Conservation (phyloP, 2,329 filamentous ascomycete genomes). For the Calycina herbarum region DNA sequence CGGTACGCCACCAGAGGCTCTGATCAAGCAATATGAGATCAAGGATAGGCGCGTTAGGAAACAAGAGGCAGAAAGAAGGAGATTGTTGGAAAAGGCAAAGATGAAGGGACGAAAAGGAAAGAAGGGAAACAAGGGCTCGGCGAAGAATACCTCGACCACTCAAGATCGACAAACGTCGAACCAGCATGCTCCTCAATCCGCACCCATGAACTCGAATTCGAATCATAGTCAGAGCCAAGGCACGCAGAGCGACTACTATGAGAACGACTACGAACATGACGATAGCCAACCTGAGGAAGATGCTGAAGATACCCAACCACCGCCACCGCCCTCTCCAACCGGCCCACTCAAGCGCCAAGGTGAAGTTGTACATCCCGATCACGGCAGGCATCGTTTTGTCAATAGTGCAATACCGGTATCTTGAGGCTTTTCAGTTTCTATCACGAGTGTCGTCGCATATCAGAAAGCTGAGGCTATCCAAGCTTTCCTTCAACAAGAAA, state of each 20-base stretch:
- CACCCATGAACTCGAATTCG: slow-evolving; percentile 32
- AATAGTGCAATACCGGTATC: slow-evolving; percentile 16
- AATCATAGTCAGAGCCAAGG: slow-evolving; percentile 38
- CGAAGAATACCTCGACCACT: slow-evolving; percentile 27
- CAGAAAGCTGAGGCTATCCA: neutral
- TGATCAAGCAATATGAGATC: slow-evolving; percentile 91
- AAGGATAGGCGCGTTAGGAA: slow-evolving; percentile 86
- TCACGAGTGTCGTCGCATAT: neutral
- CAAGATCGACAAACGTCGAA: slow-evolving; percentile 33
- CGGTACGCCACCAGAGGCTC: slow-evolving; percentile 76
- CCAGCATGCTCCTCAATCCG: slow-evolving; percentile 41
- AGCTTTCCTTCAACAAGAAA: slow-evolving; percentile 1
- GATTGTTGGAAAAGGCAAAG: slow-evolving; percentile 88
- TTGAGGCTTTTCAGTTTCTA: slow-evolving; percentile 1
- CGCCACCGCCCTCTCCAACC: slow-evolving; percentile 29
- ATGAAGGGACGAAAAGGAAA: slow-evolving; percentile 88
- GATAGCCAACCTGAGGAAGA: slow-evolving; percentile 39
- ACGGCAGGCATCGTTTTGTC: slow-evolving; percentile 17
- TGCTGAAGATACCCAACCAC: slow-evolving; percentile 42
- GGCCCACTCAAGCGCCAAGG: slow-evolving; percentile 18
- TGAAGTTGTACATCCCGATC: slow-evolving; percentile 20
- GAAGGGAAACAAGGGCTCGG: slow-evolving; percentile 65
- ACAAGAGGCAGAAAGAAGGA: slow-evolving; percentile 79
- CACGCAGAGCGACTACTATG: slow-evolving; percentile 48
- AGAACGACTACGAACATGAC: slow-evolving; percentile 34